Percentiles rank a stretch among this genome's conserved stretches.
These are phyloP conservation scores for Macrolepiota dolichaula DNA, from an alignment of 768 basidiomycete species.

Conservation along the genomic window DNA sequence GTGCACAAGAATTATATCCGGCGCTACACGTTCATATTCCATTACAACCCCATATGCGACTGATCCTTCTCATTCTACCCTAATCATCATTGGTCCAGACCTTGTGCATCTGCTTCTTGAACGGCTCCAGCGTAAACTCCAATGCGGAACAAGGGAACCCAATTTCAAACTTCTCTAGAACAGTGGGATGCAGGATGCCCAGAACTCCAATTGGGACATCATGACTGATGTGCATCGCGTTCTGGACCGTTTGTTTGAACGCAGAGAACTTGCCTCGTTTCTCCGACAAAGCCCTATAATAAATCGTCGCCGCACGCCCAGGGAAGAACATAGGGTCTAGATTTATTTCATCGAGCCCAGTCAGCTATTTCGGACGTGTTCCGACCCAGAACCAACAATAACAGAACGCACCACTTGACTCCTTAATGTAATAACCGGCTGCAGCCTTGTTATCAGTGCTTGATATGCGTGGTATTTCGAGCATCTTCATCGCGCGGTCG, in stretches of 20 bases:
- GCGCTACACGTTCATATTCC: slow-evolving; percentile 13
- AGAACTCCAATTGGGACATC: slow-evolving; percentile 85
- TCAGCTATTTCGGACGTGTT: background rate
- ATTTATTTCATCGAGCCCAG: background rate
- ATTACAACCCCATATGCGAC: slow-evolving; percentile 7
- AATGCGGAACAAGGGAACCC: slow-evolving; percentile 91
- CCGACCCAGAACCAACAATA: background rate
- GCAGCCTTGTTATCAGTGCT: slow-evolving; percentile 50
- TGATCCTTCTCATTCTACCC: slow-evolving; percentile 12
- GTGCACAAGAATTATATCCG: background rate
- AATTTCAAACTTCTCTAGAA: slow-evolving; percentile 92
- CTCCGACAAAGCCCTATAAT: slow-evolving; percentile 62
- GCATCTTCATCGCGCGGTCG: slow-evolving; percentile 93
- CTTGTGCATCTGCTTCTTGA: slow-evolving; percentile 69
- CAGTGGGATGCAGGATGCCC: slow-evolving; percentile 90
- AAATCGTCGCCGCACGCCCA: slow-evolving; percentile 89
- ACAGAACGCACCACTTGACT: slow-evolving; percentile 66
- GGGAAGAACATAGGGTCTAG: slow-evolving; percentile 94
- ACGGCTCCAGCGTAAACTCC: slow-evolving; percentile 94
- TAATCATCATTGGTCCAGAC: slow-evolving; percentile 55
- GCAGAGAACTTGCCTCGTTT: slow-evolving; percentile 29
- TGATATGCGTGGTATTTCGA: slow-evolving; percentile 82
- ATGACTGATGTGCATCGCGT: slow-evolving; percentile 34
- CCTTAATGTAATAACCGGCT: slow-evolving; percentile 90
- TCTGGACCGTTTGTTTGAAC: slow-evolving; percentile 42